Base-by-base conservation (phyloP, 495 filamentous ascomycete genomes). In the Staphylotrichum longicolle region DNA sequence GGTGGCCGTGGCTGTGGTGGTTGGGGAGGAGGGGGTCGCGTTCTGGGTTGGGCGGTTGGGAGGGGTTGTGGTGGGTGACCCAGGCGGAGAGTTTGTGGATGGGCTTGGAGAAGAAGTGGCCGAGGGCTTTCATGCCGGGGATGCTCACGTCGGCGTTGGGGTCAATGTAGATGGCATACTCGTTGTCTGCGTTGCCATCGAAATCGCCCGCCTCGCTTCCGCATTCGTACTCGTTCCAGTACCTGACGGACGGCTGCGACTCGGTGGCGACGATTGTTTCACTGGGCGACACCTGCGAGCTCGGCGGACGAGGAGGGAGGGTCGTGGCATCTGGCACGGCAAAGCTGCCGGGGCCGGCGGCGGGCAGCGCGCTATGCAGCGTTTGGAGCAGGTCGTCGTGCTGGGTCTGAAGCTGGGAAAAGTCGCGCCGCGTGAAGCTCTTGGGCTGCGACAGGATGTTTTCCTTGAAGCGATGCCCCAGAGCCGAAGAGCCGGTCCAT, bases 151-250 rank as follows among this genome's bases (percentile, higher is more conserved):
- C 75, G 7, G 71, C 72, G 65, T 85, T 72, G 2, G 85, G 82
- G 66, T 86, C 73, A 57, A 88, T 72, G 63, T 81, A 83, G 33
- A 88, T 79, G 30, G 77, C 76, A 66, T 86, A 88, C 12, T 71
- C 66, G 45, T 71, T 74, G 40, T 82, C 72, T 3, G 7, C 55
- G 33, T 64, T 51, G 34, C 66, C 66, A 37, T 77, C 73, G n/a
- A 73, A 61, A 40, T 76, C 78, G 40, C 77, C 79, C 7, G 72
- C 77, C 53, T 87, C 84, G 66, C 83, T 85, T 7, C 81, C 83
- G 67, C 84, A 70, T 47, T 88, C 85, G 70, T 86, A 88, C 66
- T 88, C 85, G 67, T 86, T 86, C 85, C 85, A 88, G 64, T 87
- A 87, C 27, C 64, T 70, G 7, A 69, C 55, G 50, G 63, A 12